Base-by-base conservation (phyloP, 257 asterid species). In the Agastache rugosa region DNA sequence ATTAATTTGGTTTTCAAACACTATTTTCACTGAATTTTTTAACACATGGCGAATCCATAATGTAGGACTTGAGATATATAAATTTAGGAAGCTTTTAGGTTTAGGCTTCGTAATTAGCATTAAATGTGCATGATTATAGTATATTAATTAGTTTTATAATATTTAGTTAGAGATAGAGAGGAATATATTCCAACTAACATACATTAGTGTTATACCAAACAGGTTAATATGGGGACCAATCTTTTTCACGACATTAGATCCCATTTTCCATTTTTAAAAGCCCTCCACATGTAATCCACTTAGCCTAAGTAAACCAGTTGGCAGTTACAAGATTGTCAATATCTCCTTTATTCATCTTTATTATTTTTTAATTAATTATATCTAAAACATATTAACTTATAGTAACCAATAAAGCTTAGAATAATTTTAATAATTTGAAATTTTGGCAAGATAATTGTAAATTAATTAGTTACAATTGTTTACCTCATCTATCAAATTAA, bases 141-240 rank as follows among this genome's bases (percentile, higher is more conserved):
- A 5, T 4, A 25, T 3, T 25, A 31, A 31, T 31, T 31, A 31
- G 7, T 5, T 31, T 31, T 31, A 31, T 5, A 31, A 1, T 64
- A 22, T 0, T 5, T 34, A 1, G 56, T 44, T 44, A 22, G 67
- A 69, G 62, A 68, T 54, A 17, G 12, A 69, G 12, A 34, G 63
- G 48, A 53, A 48, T 59, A 59, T 54, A 54, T 17, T 20, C 8
- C 31, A 44, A 44, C 50, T 16, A 51, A 17, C 1, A 51, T 5
- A 51, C 17, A 51, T 17, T 17, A 51, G 58, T 51, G 19, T 51
- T 51, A 22, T 14, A 42, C n/a, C 39, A 44, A 42, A 14, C 8
- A 47, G 53, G 61, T 50, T 20, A 69, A 53, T 53, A 72, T 54
- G 79, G 82, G 80, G 79, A 81, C 85, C 79, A 81, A 81, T 77